These are phyloP conservation scores for Sabuloglossum arenarium DNA, from an alignment of 495 filamentous ascomycete species.

Conservation along the genomic window DNA sequence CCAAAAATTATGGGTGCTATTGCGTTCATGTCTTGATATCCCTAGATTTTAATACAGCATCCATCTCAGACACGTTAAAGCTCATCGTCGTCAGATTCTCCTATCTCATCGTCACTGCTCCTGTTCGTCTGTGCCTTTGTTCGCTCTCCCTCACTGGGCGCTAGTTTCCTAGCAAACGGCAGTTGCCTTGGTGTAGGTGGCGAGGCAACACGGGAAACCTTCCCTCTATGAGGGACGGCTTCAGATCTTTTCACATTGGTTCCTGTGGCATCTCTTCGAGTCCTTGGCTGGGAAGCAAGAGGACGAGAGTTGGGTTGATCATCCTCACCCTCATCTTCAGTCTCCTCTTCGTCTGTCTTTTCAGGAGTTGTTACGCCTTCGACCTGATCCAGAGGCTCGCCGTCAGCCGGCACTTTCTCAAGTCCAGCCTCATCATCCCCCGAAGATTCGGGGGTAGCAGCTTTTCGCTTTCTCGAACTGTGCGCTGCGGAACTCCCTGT, in stretches of 20 bases:
- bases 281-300: neutral
- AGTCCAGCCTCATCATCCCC: neutral
- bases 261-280: neutral
- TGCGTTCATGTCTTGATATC: too few species aligned
- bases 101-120: neutral
- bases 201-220: neutral
- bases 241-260: neutral
- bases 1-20: too few species aligned
- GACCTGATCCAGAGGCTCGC: neutral
- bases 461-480: conserved; percentile 5
- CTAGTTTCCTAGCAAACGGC: neutral
- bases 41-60: too few species aligned
- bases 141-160: neutral
- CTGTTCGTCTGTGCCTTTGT: neutral
- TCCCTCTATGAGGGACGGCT: neutral
- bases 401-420: neutral
- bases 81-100: conserved; percentile 3
- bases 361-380: neutral
- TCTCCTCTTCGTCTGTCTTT: conserved; percentile 1
- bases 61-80: neutral
- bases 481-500: neutral
- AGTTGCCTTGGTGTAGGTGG: conserved; percentile 1
- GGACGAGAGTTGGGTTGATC: neutral
- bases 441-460: neutral
- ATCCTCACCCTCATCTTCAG: conserved; percentile 1